phyloP scores from a whole-genome alignment of 2,329 filamentous ascomycete species.

The Pseudocercospora cruenta region DNA sequence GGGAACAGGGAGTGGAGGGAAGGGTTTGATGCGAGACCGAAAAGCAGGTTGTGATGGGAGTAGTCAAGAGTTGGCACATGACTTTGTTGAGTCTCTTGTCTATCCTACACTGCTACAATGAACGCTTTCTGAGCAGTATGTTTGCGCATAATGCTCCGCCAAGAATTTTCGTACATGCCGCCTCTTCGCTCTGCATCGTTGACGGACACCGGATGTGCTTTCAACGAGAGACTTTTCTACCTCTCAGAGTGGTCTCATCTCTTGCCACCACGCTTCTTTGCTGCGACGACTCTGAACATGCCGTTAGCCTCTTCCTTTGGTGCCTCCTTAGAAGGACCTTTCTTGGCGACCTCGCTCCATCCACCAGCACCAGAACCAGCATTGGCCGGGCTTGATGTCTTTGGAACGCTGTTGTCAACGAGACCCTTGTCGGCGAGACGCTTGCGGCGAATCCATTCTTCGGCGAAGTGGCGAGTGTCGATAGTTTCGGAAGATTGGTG shows the following conservation, averaged over 20 bases:
- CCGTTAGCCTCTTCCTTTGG: constrained; percentile 55
- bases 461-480: constrained; percentile 88
- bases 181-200: background rate
- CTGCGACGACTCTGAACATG: constrained; percentile 86
- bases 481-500: constrained; percentile 87
- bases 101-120: constrained; percentile 3
- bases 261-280: constrained; percentile 79
- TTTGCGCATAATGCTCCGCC: background rate
- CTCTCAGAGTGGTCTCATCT: constrained; percentile 17
- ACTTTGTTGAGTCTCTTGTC: background rate
- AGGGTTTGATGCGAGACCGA: background rate
- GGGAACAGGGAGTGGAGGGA: constrained; percentile 28
- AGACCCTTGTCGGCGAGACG: constrained; percentile 88
- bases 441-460: constrained; percentile 91
- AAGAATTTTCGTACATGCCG: background rate
- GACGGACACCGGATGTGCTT: background rate
- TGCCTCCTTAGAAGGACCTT: constrained; percentile 59
- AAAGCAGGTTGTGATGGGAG: background rate
- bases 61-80: background rate
- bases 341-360: constrained; percentile 98
- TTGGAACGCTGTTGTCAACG: constrained; percentile 62
- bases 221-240: background rate
- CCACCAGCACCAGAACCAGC: constrained; percentile 54
- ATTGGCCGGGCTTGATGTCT: constrained; percentile 53
- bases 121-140: background rate